Evolutionary conservation across 208 protist species (phyloP).

Genomic region (Acanthamoeba royreba): DNA sequence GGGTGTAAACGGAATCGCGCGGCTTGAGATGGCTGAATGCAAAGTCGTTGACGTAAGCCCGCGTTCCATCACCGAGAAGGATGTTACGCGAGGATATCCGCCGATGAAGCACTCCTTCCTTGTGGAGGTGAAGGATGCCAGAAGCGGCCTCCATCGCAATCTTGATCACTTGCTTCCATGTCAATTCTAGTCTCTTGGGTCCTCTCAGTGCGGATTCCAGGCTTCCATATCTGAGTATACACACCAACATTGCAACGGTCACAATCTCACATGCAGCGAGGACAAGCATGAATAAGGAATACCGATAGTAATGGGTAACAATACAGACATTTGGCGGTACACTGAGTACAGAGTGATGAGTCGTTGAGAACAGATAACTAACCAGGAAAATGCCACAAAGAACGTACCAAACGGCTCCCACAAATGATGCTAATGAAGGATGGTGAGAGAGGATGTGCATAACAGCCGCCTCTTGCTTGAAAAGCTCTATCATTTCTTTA

Average conservation of each 20-base stretch:
- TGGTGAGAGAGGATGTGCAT: neutral
- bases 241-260: too few species aligned
- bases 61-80: neutral
- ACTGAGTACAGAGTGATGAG: neutral
- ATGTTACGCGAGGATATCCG: slow-evolving; percentile 25
- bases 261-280: too few species aligned
- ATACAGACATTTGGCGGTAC: neutral
- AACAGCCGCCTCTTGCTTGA: neutral
- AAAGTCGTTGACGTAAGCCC: neutral
- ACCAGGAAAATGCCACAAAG: too few species aligned
- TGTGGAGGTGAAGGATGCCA: slow-evolving; percentile 18
- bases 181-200: neutral
- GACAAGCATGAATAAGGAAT: too few species aligned
- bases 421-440: neutral
- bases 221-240: neutral
- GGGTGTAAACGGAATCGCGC: neutral
- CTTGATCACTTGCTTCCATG: neutral
- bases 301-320: neutral
- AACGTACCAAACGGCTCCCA: neutral
- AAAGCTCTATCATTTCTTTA: neutral
- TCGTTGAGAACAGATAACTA: too few species aligned
- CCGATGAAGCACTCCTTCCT: slow-evolving; percentile 8
- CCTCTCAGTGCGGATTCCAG: neutral
- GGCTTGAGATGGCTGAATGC: slow-evolving; percentile 7
- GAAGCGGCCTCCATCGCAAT: neutral